Base-by-base conservation (phyloP, 768 basidiomycete genomes). In the Austroboletus eburneus region DNA sequence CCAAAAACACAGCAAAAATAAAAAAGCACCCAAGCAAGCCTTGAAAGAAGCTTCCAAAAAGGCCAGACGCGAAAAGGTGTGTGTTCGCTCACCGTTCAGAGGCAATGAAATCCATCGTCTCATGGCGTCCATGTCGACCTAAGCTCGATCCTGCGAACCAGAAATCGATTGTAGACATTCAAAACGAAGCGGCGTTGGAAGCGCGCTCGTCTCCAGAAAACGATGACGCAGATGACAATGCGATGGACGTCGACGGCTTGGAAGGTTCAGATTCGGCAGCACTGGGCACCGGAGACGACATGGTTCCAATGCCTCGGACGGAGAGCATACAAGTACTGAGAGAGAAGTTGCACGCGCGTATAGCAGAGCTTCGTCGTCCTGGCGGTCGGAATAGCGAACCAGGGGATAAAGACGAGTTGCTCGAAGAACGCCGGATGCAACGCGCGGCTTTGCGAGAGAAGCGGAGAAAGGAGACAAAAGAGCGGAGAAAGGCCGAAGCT, bases 111-210 rank as follows among this genome's bases (percentile, higher is more conserved):
- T 27, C 27, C 12, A 27, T 27, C 7, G 5, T 27, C 7, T 6
- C 27, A 6, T 6, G 5, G 7, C 12, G 12, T 27, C 27, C 12
- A 27, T 27, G 6, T 27, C 24, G 8, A 9, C 23, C 20, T 17
- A n/a, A 98, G 93, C 87, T 96, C 56, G 92, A 98, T 65, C 95
- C 95, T 1, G 85, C 82, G 6, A 93, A 95, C 68, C 77, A 93
- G 60, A 90, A 89, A 58, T 80, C 80, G 10, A 67, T 83, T 37
- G 8, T 90, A 22, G 90, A 96, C 48, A 72, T 91, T 25, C 83
- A 88, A 61, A 75, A 77, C 46, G 85, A 83, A 58, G 70, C 70
- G 5, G 63, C 61, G 4, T 39, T 51, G 50, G 79, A 77, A 58
- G 69, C 73, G 1, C 22, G 30, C 6, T 37, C 42, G 16, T 33